Evolutionary conservation across 176 grass and related monocot genomes (phyloP).

Genomic region (Triticum urartu): DNA sequence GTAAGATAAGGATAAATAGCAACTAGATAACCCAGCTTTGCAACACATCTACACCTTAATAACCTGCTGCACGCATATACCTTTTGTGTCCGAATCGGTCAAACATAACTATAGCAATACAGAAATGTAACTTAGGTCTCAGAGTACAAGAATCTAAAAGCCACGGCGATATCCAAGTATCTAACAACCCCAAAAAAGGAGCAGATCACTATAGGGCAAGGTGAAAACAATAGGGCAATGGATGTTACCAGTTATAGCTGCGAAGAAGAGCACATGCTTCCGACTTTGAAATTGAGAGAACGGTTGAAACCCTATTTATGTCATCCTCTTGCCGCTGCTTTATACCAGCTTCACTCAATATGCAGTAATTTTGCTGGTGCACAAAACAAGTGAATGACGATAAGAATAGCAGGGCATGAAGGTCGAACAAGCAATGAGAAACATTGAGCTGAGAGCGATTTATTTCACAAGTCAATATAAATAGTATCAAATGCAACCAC

Average conservation of each 20-base stretch:
- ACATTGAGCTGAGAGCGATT: background rate
- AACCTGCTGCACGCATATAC: background rate
- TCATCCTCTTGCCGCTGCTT: slow-evolving; percentile 82
- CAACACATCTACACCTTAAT: slow-evolving; percentile 21
- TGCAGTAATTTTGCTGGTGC: slow-evolving; percentile 85
- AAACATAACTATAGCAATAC: background rate
- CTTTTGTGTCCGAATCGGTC: background rate
- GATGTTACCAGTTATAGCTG: slow-evolving; percentile 73
- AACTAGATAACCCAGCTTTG: background rate
- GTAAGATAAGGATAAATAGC: background rate
- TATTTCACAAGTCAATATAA: background rate
- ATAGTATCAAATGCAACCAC: background rate
- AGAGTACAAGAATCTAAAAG: background rate
- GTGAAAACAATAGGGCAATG: background rate
- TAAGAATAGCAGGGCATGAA: slow-evolving; percentile 19
- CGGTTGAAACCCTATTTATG: slow-evolving; percentile 93
- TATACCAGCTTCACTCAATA: slow-evolving; percentile 85
- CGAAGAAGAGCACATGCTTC: slow-evolving; percentile 92
- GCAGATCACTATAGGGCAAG: background rate
- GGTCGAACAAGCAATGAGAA: background rate
- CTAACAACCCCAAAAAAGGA: background rate
- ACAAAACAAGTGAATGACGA: slow-evolving; percentile 34
- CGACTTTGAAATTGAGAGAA: slow-evolving; percentile 82
- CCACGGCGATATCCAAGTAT: background rate
- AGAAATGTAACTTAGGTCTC: background rate